Base-by-base conservation (phyloP, 2,329 filamentous ascomycete genomes). In the Corinectria fuckeliana region DNA sequence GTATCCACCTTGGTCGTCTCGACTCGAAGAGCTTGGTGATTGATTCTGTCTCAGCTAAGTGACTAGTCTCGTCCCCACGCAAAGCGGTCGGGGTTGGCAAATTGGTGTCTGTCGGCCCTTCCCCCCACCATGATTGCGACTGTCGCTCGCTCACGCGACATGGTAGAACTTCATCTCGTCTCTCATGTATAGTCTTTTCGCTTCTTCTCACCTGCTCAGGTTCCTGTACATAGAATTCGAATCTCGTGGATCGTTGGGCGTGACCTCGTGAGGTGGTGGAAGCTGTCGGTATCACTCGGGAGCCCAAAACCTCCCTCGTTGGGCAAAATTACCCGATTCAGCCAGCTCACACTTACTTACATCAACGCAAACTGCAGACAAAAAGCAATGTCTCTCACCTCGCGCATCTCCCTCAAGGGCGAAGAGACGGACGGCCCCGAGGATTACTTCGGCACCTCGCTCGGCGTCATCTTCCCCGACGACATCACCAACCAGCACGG, bases 401-500 rank as follows among this genome's bases (percentile, higher is more conserved):
- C 66, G 30, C 71, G 72, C 50, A 72, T 76, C 52, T 66, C 71
- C 21, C 66, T 72, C 38, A 60, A 67, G 18, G 66, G 64, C 36
- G 68, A 66, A 28, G 60, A 63, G 25, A 18, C 63, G 6, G 53
- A 58, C 2, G 45, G 78, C 75, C 53, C 86, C 0, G 86, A 89
- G 74, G 87, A 90, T 73, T 82, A 84, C 65, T 82, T 91, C 68
- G 77, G 78, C 30, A 79, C 80, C 2, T 80, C 85, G 0, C 81
- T 90, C 1, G 85, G 83, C 62, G 80, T 87, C 62, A 84, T 91
- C 72, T 91, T 91, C 76, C 83, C 86, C 4, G 87, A 91, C 72
- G 88, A 91, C 75, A 78, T 87, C 52, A 82, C 81, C 58, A 88
- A 86, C 75, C 82, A 85, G 72, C 88, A 91, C 74, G 88, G 89